Evolutionary conservation across 2,329 filamentous ascomycete genomes (phyloP).

Genomic region (Claviceps lovelessii): DNA sequence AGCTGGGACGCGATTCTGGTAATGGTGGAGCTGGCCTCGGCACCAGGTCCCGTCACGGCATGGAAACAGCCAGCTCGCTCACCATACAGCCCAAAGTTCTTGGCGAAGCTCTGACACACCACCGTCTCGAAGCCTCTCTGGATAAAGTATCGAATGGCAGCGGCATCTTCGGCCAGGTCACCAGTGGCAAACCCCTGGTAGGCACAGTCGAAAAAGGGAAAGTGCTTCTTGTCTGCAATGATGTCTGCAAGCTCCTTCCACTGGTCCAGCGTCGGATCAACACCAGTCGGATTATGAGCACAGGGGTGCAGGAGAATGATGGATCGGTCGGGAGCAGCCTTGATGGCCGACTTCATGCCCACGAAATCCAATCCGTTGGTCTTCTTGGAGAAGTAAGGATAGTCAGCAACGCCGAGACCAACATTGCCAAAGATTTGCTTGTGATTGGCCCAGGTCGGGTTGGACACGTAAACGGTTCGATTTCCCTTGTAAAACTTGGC

Average conservation of each 20-base stretch:
- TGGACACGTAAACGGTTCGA: slow-evolving; percentile 76
- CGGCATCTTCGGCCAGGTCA: slow-evolving; percentile 69
- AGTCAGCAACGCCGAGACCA: slow-evolving; percentile 58
- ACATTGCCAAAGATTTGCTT: slow-evolving; percentile 96
- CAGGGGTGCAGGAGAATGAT: slow-evolving; percentile 89
- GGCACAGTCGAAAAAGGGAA: slow-evolving; percentile 96
- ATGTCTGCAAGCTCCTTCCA: slow-evolving; percentile 80
- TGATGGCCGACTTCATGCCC: slow-evolving; percentile 64
- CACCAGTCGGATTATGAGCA: slow-evolving; percentile 94
- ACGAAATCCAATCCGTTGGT: slow-evolving; percentile 87
- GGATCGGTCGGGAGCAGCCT: slow-evolving; percentile 59
- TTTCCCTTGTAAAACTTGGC: slow-evolving; percentile 71
- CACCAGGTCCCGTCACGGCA: slow-evolving; percentile 60
- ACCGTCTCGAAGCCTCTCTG: slow-evolving; percentile 81
- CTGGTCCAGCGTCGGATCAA: slow-evolving; percentile 85
- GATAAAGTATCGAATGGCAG: slow-evolving; percentile 88
- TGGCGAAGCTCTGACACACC: slow-evolving; percentile 87
- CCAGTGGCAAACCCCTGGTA: slow-evolving; percentile 98
- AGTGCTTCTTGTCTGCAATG: slow-evolving; percentile 65
- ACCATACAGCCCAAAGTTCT: slow-evolving; percentile 95
- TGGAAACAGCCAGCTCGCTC: slow-evolving; percentile 96
- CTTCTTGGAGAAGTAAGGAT: slow-evolving; percentile 85
- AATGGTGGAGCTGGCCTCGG: slow-evolving; percentile 48
- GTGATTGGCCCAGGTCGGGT: slow-evolving; percentile 97
- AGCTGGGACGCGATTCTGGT: slow-evolving; percentile 70